These are phyloP conservation scores for Hypoxylon perforatum DNA, from an alignment of 495 filamentous ascomycete species.

Conservation along the genomic window DNA sequence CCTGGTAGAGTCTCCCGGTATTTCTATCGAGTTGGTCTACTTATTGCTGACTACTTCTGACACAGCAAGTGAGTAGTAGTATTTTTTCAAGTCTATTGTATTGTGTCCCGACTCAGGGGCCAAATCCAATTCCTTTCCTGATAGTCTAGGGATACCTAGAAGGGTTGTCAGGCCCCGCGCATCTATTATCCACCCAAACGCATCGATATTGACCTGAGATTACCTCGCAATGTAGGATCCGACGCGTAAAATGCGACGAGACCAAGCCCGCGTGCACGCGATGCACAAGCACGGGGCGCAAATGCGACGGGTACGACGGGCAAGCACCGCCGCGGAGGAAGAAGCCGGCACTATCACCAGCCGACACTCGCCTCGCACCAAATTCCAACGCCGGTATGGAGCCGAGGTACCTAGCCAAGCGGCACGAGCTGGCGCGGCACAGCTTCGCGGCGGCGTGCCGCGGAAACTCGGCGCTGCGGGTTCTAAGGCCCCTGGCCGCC, in stretches of 20 bases:
- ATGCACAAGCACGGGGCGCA: constrained; percentile 56
- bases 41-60: not conserved
- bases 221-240: constrained; percentile 16
- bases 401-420: constrained; percentile 12
- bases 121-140: not conserved
- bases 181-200: not conserved
- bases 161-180: no score
- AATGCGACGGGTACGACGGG: constrained; percentile 56
- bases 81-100: not conserved
- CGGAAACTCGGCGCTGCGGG: constrained; percentile 45
- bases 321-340: constrained; percentile 42
- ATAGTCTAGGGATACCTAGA: no score
- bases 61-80: constrained; percentile 37
- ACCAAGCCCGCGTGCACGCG: constrained; percentile 53
- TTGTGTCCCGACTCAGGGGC: not conserved
- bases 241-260: constrained; percentile 55
- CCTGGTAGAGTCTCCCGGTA: constrained; percentile 24
- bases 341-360: constrained; percentile 14
- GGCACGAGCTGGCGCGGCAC: constrained; percentile 43
- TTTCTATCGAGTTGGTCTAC: constrained; percentile 4
- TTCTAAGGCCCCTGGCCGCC: constrained; percentile 50
- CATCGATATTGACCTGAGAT: not conserved
- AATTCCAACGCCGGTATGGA: not conserved
- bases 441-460: constrained; percentile 48
- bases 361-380: constrained; percentile 14